These are phyloP conservation scores for Morella rubra DNA, from an alignment of 306 rosid genomes.

Conservation along the genomic window DNA sequence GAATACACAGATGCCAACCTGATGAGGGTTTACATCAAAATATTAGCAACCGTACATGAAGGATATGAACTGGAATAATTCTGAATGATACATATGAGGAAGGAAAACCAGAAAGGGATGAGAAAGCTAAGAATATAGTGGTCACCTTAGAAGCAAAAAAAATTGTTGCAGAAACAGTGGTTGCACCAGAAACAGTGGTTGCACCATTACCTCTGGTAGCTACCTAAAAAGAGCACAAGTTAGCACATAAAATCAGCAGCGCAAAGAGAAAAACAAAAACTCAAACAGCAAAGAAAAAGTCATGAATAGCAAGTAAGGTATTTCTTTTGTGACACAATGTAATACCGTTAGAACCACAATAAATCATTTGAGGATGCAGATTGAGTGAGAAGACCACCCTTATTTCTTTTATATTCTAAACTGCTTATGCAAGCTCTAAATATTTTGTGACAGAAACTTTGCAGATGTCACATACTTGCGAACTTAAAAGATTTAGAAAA, in stretches of 20 bases:
- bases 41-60: slow-evolving; percentile 4
- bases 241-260: slow-evolving; percentile 14
- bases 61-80: slow-evolving; percentile 1
- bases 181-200: slow-evolving; percentile 93
- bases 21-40: slow-evolving; percentile 21
- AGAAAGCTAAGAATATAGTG: slow-evolving; percentile 20
- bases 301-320: neutral
- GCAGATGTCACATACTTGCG: slow-evolving; percentile 5
- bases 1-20: slow-evolving; percentile 80
- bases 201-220: slow-evolving; percentile 82
- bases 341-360: slow-evolving; percentile 7
- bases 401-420: neutral
- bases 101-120: slow-evolving; percentile 10
- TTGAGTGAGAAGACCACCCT: neutral
- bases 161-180: slow-evolving; percentile 92
- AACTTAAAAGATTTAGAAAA: slow-evolving; percentile 1
- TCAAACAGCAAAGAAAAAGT: neutral
- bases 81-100: slow-evolving; percentile 13
- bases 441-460: neutral
- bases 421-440: slow-evolving; percentile 15
- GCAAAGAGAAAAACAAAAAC: slow-evolving; percentile 19
- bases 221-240: slow-evolving; percentile 48
- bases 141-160: slow-evolving; percentile 75
- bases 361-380: slow-evolving; percentile 2
- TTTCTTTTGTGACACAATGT: slow-evolving; percentile 1